phyloP scores from a whole-genome alignment of 176 grass and related monocot genomes.

The Carex scoparia region DNA sequence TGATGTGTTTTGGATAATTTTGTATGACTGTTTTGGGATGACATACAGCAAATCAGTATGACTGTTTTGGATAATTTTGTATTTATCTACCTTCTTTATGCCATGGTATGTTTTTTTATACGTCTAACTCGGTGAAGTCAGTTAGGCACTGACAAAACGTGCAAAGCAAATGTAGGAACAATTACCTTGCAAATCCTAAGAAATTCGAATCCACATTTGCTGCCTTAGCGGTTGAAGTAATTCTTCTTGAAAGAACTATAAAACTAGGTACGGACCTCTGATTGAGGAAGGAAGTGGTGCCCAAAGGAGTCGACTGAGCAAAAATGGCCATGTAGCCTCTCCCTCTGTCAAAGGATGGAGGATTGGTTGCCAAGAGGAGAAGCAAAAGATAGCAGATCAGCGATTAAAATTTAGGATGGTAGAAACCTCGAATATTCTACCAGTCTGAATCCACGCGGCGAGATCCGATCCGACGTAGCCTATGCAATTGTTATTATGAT shows the following conservation, averaged over 20 bases:
- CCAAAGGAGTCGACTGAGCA: not conserved
- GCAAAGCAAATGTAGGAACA: not conserved
- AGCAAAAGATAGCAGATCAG: not conserved
- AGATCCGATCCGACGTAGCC: not conserved
- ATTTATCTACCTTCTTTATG: no score
- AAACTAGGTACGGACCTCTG: not conserved
- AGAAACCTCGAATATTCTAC: not conserved
- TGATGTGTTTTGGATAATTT: not conserved
- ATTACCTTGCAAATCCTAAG: constrained; percentile 4
- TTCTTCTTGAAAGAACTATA: not conserved
- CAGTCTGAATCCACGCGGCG: no score
- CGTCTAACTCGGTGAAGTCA: not conserved
- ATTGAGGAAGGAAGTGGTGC: not conserved
- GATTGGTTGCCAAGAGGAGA: not conserved
- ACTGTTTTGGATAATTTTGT: not conserved
- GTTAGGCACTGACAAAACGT: not conserved
- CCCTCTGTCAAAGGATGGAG: not conserved
- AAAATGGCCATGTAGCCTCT: not conserved
- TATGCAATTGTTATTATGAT: not conserved
- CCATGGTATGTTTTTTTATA: not conserved
- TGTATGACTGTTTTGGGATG: not conserved
- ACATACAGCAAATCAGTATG: no score
- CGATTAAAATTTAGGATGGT: not conserved
- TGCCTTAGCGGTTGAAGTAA: not conserved
- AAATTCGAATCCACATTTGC: not conserved